A percentile compares a stretch with the other conserved stretches of the same genome.
These are phyloP conservation scores for Spinacia oleracea DNA, from an alignment of 179 eudicot genomes.

Conservation along the genomic window DNA sequence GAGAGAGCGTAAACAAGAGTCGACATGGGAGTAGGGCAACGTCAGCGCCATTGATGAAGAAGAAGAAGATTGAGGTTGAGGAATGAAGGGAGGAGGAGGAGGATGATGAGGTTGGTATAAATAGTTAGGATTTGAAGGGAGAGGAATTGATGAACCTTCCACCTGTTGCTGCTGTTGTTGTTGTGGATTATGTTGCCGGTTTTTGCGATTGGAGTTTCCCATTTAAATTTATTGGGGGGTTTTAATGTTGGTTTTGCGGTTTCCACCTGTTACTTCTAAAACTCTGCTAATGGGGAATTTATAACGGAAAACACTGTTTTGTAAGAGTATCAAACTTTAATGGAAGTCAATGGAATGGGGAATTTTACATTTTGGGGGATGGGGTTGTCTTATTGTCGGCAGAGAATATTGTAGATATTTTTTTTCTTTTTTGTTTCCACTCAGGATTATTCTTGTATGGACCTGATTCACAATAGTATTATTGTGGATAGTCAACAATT, in stretches of 20 bases:
- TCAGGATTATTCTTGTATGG: too few relatives aligned
- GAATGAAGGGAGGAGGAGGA: constrained; percentile 16
- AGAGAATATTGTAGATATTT: too few relatives aligned
- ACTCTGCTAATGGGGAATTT: too few relatives aligned
- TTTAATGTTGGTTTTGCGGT: not conserved
- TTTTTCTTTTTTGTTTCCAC: too few relatives aligned
- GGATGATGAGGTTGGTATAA: constrained; percentile 23
- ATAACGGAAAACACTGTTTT: too few relatives aligned
- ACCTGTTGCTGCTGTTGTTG: not conserved
- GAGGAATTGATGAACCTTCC: not conserved
- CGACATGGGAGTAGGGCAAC: constrained; percentile 63
- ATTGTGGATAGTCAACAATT: too few relatives aligned
- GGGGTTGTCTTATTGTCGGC: too few relatives aligned
- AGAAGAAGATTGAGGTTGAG: not conserved
- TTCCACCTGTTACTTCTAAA: too few relatives aligned
- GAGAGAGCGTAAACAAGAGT: constrained; percentile 54
- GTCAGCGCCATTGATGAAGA: constrained; percentile 26
- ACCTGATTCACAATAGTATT: too few relatives aligned
- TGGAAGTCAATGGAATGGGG: too few relatives aligned
- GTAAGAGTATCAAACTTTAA: too few relatives aligned
- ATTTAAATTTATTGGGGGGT: not conserved
- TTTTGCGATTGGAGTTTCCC: constrained; percentile 42
- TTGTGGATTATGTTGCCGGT: constrained; percentile 19
- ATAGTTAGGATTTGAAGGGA: constrained; percentile 29
- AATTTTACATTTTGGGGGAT: too few relatives aligned